phyloP scores from a whole-genome alignment of 805 yeast species.

The Ogataea trehaloabstinens region DNA sequence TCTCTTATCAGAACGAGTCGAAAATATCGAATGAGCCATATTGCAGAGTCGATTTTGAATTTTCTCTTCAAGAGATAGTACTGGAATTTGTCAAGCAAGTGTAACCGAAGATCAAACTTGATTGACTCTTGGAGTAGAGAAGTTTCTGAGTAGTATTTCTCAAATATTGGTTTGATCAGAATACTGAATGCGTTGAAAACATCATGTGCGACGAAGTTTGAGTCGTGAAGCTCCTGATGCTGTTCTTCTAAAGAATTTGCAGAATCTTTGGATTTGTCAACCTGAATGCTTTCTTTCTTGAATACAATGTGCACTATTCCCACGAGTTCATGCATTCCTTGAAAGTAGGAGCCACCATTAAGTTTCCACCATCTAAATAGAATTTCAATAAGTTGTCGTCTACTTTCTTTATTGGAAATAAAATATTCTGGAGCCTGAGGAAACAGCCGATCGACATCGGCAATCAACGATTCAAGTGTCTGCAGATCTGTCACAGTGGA shows the following conservation, averaged over 20 bases:
- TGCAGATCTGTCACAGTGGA: constrained; percentile 34
- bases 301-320: constrained; percentile 47
- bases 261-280: constrained; percentile 2
- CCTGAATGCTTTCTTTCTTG: constrained; percentile 34
- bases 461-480: constrained; percentile 40
- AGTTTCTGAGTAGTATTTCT: constrained; percentile 37
- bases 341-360: constrained; percentile 39
- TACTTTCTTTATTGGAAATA: constrained; percentile 26
- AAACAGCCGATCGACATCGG: constrained; percentile 52
- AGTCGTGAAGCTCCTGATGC: constrained; percentile 40
- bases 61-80: constrained; percentile 45
- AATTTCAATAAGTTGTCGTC: constrained; percentile 37
- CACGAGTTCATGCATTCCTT: constrained; percentile 54
- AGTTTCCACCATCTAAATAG: constrained; percentile 50
- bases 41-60: constrained; percentile 46
- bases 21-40: constrained; percentile 55
- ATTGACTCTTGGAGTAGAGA: constrained; percentile 46
- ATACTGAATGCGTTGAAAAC: constrained; percentile 42
- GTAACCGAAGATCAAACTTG: constrained; percentile 44
- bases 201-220: constrained; percentile 39
- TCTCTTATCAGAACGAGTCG: constrained; percentile 48
- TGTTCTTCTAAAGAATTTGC: constrained; percentile 9
- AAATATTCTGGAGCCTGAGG: constrained; percentile 38
- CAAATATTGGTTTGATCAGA: constrained; percentile 36
- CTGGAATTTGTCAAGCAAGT: constrained; percentile 49